Evolutionary conservation across 805 yeast species (phyloP).

Genomic region (Tetrapisispora nanseiensis): DNA sequence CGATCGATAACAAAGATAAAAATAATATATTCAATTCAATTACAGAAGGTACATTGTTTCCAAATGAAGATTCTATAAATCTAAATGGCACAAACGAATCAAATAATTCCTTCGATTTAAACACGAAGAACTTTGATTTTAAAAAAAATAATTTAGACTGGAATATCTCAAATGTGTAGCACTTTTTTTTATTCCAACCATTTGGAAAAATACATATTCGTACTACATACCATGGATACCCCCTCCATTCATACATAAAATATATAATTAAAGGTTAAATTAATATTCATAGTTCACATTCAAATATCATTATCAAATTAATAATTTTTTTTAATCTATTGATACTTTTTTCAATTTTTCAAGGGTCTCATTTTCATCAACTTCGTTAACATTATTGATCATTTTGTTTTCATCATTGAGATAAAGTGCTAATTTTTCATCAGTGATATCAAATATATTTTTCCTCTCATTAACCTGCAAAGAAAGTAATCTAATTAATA

Average conservation of each 20-base stretch:
- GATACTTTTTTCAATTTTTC: constrained; percentile 8
- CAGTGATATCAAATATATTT: constrained; percentile 46
- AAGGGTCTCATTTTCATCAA: constrained; percentile 7
- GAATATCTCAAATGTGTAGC: constrained; percentile 1
- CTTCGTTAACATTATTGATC: constrained; percentile 9
- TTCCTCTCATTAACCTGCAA: constrained; percentile 51
- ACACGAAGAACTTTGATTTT: not conserved
- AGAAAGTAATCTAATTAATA: constrained; percentile 47
- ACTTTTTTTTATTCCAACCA: no score
- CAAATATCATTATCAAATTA: no score
- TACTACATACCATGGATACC: no score
- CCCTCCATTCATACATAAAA: not conserved
- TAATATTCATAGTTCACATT: not conserved
- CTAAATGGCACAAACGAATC: not conserved
- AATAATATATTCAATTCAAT: not conserved
- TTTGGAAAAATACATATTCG: no score
- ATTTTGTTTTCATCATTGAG: constrained; percentile 44
- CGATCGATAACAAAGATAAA: not conserved
- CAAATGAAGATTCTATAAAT: not conserved
- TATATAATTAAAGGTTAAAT: not conserved
- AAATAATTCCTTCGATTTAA: not conserved
- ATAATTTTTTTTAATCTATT: not conserved
- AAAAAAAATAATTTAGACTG: not conserved
- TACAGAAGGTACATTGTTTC: not conserved
- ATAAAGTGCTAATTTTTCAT: constrained; percentile 54